Conservation (phyloP, 352 stramenopile genomes). For the Globisporangium nodosum region DNA sequence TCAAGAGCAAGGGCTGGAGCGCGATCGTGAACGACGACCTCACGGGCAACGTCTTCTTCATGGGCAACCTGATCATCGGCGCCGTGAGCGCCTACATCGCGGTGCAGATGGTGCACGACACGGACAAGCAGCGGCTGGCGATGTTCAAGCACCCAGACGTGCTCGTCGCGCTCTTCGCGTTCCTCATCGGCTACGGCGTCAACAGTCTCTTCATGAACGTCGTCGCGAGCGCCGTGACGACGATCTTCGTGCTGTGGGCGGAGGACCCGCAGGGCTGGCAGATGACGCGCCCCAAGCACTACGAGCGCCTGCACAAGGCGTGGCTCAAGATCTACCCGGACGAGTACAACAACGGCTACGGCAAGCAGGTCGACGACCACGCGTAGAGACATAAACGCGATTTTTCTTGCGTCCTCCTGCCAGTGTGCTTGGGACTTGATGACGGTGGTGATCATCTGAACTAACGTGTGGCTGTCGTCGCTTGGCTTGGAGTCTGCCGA, state of each 20-base stretch:
- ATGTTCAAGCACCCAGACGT: constrained; percentile 66
- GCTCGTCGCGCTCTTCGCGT: constrained; percentile 65
- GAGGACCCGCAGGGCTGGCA: constrained; percentile 77
- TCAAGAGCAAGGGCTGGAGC: constrained; percentile 76
- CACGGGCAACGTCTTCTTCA: constrained; percentile 78
- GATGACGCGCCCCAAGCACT: constrained; percentile 62
- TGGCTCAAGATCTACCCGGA: constrained; percentile 82
- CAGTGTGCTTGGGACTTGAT: neutral
- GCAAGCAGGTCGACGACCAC: constrained; percentile 40
- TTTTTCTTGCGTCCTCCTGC: neutral
- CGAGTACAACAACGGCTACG: constrained; percentile 80
- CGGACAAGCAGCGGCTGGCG: constrained; percentile 40
- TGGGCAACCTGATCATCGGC: constrained; percentile 78
- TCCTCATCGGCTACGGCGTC: constrained; percentile 67
- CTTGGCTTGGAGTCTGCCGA: neutral
- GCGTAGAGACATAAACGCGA: constrained; percentile 2
- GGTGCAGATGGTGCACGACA: constrained; percentile 40
- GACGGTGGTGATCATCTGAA: neutral
- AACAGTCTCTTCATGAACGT: constrained; percentile 76
- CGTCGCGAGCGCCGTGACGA: constrained; percentile 69
- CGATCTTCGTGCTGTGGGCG: constrained; percentile 80
- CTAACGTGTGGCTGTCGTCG: neutral
- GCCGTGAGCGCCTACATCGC: constrained; percentile 57
- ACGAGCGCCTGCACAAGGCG: constrained; percentile 60
- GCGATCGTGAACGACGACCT: constrained; percentile 89